Evolutionary conservation across 2,329 filamentous ascomycete species (phyloP).

Genomic region (Podosphaera xanthii): DNA sequence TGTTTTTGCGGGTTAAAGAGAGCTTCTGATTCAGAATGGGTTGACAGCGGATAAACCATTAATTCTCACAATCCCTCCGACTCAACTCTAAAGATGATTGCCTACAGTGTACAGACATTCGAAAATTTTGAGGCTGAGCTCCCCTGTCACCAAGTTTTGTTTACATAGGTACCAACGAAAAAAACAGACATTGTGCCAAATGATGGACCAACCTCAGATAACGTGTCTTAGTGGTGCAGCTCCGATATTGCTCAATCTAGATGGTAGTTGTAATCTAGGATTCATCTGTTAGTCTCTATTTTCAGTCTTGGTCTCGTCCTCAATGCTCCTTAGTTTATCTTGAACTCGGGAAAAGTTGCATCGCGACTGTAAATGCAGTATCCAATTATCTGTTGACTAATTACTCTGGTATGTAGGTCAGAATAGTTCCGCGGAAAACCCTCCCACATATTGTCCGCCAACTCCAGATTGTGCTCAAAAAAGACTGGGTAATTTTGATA

Average conservation of each 20-base stretch:
- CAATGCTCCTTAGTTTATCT: too few relatives aligned
- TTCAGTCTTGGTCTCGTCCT: neutral
- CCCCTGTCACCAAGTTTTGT: too few relatives aligned
- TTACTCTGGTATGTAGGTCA: slow-evolving; percentile 3
- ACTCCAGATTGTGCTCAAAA: slow-evolving; percentile 5
- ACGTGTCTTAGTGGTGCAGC: neutral
- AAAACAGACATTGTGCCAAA: too few relatives aligned
- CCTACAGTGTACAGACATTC: too few relatives aligned
- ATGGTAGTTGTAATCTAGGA: neutral
- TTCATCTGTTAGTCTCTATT: neutral
- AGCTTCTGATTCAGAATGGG: too few relatives aligned
- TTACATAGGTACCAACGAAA: too few relatives aligned
- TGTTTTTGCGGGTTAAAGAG: too few relatives aligned
- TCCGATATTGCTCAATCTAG: neutral
- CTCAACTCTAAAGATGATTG: too few relatives aligned
- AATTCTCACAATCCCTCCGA: too few relatives aligned
- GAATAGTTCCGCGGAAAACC: slow-evolving; percentile 6
- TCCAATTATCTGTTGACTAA: neutral
- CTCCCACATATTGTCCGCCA: slow-evolving; percentile 12
- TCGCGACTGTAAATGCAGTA: neutral
- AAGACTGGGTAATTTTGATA: slow-evolving; percentile 3
- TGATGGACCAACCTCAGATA: neutral
- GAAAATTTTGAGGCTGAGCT: too few relatives aligned
- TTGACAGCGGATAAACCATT: too few relatives aligned
- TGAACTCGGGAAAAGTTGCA: too few relatives aligned